Evolutionary conservation across 257 asterid species (phyloP), one percentile per base, ranked within the genome.

Genomic region (Solanum virginianum): DNA sequence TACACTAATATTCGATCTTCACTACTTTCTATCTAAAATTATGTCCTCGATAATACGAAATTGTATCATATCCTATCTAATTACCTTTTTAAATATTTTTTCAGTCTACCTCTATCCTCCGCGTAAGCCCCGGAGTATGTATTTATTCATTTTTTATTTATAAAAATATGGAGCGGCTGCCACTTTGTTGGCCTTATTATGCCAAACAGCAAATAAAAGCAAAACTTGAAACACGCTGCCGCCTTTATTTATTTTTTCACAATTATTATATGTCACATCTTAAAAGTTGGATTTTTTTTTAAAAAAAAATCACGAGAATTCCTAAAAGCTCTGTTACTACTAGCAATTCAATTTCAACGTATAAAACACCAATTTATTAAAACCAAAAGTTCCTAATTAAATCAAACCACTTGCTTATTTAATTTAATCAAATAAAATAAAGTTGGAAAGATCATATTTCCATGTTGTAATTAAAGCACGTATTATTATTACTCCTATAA

Each of bases 221-320:
- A 60, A 13, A 72, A 72, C 59, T 72, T 74, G 12, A 49, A 75
- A 75, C 63, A 77, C 75, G 54, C 82, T 69, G 84, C 72, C 29
- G 4, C 1, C 63, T 22, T 22, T 24, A 36, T 77, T 83, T 39
- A 13, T 41, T 72, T 16, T 22, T 69, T 22, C 66, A 66, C 41
- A 49, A 32, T 68, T 77, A 56, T 49, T 47, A 85, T 77, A 32
- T 45, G 10, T 36, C 74, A 54, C 85, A 77, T 57, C 82, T 60
- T 69, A 51, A 56, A 54, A 32, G 62, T 66, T 82, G 10, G 24
- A 43, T 63, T 26, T 47, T 9, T 2, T 32, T 3, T 32, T 32
- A 47, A 17, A n/a, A 6, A 6, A 20, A 55, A 4, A 10, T 54
- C 55, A 84, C 29, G 24, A 72, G 4, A 32, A 45, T 20, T 85